Evolutionary conservation across 1,284 basidiomycete genomes (phyloP).

Genomic region (Anthracocystis walkeri): DNA sequence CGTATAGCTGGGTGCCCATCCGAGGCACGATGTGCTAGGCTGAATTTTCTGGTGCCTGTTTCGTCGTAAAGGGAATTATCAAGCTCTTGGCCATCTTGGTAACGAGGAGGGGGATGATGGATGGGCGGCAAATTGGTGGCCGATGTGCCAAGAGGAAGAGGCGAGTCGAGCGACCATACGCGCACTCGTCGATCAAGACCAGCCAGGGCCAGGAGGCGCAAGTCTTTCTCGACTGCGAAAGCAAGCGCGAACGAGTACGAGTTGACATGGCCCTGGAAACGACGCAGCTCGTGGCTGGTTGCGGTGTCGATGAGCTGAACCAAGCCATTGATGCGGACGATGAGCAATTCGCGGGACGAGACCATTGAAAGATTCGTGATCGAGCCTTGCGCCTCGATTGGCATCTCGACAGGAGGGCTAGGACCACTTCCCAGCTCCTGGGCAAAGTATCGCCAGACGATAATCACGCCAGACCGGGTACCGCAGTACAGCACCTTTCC

Average conservation of each 20-base stretch:
- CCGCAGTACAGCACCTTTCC: conserved; percentile 22
- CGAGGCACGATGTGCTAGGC: not conserved
- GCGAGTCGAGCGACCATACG: conserved; percentile 37
- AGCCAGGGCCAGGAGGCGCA: conserved; percentile 29
- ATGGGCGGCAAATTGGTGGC: not conserved
- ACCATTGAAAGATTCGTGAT: conserved; percentile 24
- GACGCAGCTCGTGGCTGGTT: not conserved
- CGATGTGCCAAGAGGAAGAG: conserved; percentile 21
- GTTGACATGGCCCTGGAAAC: conserved; percentile 36
- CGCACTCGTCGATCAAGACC: conserved; percentile 33
- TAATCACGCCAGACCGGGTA: conserved; percentile 18
- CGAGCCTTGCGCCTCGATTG: conserved; percentile 12
- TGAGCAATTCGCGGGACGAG: conserved; percentile 11
- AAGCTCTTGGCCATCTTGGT: not conserved
- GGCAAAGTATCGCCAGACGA: conserved; percentile 3
- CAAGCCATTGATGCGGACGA: conserved; percentile 29
- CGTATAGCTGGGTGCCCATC: not conserved
- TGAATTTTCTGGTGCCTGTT: not conserved
- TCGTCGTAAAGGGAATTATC: conserved; percentile 9
- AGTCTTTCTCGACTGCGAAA: conserved; percentile 16
- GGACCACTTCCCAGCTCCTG: not conserved
- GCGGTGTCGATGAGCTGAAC: conserved; percentile 19
- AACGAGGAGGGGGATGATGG: not conserved
- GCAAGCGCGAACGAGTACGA: conserved; percentile 30
- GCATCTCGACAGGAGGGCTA: not conserved